Conservation (phyloP, 331 rosid genomes). For the Malus hybrid region DNA sequence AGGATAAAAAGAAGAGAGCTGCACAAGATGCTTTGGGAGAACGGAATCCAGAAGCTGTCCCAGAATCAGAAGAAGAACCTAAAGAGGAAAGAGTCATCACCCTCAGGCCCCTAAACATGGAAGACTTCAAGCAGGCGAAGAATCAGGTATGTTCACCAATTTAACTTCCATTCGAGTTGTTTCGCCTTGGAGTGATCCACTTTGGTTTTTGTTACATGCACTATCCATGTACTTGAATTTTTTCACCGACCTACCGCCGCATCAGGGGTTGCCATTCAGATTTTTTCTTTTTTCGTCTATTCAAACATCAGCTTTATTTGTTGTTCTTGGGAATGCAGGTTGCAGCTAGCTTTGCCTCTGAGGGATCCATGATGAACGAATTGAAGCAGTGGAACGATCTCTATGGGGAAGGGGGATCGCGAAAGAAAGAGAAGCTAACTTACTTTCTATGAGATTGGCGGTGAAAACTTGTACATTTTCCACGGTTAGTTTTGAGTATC, state of each 20-base stretch:
- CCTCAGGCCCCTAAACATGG: constrained; percentile 74
- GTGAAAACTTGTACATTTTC: constrained; percentile 1
- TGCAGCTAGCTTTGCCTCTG: constrained; percentile 81
- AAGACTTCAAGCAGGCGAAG: constrained; percentile 76
- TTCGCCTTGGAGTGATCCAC: too few relatives aligned
- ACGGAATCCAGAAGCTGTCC: constrained; percentile 12
- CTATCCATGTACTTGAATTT: too few relatives aligned
- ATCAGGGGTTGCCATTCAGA: background rate
- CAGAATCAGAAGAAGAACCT: constrained; percentile 15
- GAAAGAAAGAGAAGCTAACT: constrained; percentile 73
- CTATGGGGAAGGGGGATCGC: constrained; percentile 90
- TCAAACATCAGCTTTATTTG: background rate
- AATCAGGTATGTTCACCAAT: constrained; percentile 38
- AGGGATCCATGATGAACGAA: constrained; percentile 83
- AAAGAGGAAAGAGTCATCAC: constrained; percentile 49
- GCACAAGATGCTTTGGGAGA: background rate
- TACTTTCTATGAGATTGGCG: constrained; percentile 55
- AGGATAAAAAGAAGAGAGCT: constrained; percentile 64
- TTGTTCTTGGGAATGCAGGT: constrained; percentile 33
- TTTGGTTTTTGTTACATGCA: too few relatives aligned
- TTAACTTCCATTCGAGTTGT: too few relatives aligned
- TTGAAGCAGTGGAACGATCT: constrained; percentile 85
- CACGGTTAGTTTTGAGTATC: background rate
- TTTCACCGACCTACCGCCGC: background rate
- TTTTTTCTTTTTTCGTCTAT: background rate